These are phyloP conservation scores for Coelastrella sp. DNA, from an alignment of 139 green algal genomes.

Conservation along the genomic window DNA sequence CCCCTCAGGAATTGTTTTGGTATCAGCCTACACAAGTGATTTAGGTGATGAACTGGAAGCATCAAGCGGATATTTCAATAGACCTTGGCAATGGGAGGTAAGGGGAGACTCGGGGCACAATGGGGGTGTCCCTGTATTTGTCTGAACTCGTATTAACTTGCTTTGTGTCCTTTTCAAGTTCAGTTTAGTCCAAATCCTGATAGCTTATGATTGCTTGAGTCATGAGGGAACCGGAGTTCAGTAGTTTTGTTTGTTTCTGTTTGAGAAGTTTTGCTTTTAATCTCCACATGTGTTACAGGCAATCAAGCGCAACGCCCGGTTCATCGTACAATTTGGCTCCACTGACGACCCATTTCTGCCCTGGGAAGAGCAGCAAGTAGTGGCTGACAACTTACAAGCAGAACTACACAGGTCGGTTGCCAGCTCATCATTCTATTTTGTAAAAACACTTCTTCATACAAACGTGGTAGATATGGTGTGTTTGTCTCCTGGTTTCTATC, in stretches of 20 bases:
- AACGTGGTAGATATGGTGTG: neutral
- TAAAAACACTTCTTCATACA: no score
- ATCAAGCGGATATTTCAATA: constrained; percentile 47
- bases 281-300: neutral
- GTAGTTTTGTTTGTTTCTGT: no score
- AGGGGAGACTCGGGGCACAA: no score
- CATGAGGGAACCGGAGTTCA: no score
- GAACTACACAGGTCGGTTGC: constrained; percentile 48
- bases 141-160: neutral
- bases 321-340: constrained; percentile 54
- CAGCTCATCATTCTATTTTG: neutral
- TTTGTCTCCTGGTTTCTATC: neutral
- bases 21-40: constrained; percentile 53
- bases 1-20: constrained; percentile 48
- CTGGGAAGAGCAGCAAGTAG: constrained; percentile 51
- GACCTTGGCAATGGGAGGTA: constrained; percentile 55
- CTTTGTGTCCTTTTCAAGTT: no score
- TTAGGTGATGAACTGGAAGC: constrained; percentile 39
- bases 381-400: constrained; percentile 39
- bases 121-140: neutral
- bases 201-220: no score
- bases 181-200: no score
- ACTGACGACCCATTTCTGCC: constrained; percentile 60
- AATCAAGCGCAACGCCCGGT: constrained; percentile 42
- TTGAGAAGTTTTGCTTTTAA: no score